Evolutionary conservation across 305 asterid genomes (phyloP).

Genomic region (Solanum hybrid): DNA sequence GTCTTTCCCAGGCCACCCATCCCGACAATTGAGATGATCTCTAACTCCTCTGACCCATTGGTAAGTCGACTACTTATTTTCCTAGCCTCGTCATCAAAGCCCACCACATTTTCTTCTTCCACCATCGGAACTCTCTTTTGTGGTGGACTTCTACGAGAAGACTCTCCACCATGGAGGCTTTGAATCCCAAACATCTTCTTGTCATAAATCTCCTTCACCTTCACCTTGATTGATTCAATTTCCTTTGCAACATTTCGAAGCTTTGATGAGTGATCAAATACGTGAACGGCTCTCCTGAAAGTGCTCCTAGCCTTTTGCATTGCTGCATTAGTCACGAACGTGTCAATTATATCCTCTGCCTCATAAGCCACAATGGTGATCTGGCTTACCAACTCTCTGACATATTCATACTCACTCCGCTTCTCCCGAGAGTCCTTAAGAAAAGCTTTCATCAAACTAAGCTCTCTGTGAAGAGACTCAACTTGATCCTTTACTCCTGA

Average conservation of each 20-base stretch:
- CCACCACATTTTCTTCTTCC: slow-evolving; percentile 43
- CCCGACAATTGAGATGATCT: slow-evolving; percentile 19
- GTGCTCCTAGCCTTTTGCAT: slow-evolving; percentile 24
- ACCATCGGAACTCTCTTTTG: slow-evolving; percentile 20
- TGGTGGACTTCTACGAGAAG: slow-evolving; percentile 3
- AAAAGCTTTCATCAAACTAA: slow-evolving; percentile 43
- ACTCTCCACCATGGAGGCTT: slow-evolving; percentile 17
- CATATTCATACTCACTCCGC: slow-evolving; percentile 24
- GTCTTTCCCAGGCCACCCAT: slow-evolving; percentile 29
- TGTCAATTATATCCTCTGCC: slow-evolving; percentile 43
- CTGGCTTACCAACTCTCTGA: slow-evolving; percentile 31
- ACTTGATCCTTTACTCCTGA: slow-evolving; percentile 35
- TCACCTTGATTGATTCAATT: slow-evolving; percentile 18
- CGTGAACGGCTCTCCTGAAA: slow-evolving; percentile 4
- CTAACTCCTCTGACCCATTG: not conserved
- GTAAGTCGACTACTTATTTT: slow-evolving; percentile 8
- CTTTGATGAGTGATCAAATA: slow-evolving; percentile 14
- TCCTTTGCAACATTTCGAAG: slow-evolving; percentile 24
- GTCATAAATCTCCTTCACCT: slow-evolving; percentile 33
- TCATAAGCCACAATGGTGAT: slow-evolving; percentile 34
- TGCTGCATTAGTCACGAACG: slow-evolving; percentile 23
- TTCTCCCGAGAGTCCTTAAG: slow-evolving; percentile 37
- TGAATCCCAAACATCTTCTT: slow-evolving; percentile 37
- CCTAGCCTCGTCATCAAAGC: slow-evolving; percentile 24
- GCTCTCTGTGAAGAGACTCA: slow-evolving; percentile 37